phyloP scores from a whole-genome alignment of 1,139 yeast species.

The Candida sanyaensis region DNA sequence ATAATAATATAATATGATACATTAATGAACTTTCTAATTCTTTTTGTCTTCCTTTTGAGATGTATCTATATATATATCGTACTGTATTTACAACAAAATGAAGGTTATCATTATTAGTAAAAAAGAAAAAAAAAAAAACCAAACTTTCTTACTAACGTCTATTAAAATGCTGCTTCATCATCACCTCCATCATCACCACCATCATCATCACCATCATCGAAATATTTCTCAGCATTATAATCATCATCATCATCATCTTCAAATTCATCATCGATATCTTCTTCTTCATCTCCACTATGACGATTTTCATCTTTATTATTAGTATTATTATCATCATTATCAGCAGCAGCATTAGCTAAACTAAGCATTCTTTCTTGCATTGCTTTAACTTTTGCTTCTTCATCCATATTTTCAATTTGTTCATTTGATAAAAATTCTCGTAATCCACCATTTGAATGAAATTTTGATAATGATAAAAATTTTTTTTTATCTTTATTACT shows the following conservation, averaged over 20 bases:
- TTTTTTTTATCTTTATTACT: constrained; percentile 54
- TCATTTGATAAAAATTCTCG: constrained; percentile 33
- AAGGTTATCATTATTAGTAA: no score
- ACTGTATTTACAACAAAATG: no score
- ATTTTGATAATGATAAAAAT: constrained; percentile 51
- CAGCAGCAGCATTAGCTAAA: constrained; percentile 64
- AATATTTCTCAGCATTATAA: constrained; percentile 52
- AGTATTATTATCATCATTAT: constrained; percentile 33
- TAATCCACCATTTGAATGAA: constrained; percentile 50
- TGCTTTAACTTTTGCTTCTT: constrained; percentile 36
- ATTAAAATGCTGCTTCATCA: constrained; percentile 77
- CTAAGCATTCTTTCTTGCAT: constrained; percentile 61
- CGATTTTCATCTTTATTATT: constrained; percentile 39
- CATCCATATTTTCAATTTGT: constrained; percentile 19
- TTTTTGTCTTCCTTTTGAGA: no score
- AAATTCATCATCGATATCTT: constrained; percentile 56
- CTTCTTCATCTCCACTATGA: constrained; percentile 39
- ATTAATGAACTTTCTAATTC: background rate
- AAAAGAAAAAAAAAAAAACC: no score
- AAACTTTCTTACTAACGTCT: no score
- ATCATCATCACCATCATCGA: constrained; percentile 78
- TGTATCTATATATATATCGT: no score
- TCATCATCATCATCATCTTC: constrained; percentile 73
- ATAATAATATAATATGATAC: no score
- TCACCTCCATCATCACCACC: constrained; percentile 80